Percentiles rank a stretch among this genome's conserved stretches.
These are phyloP conservation scores for Aspergillus cavernicola DNA, from an alignment of 495 filamentous ascomycete genomes.

Conservation along the genomic window DNA sequence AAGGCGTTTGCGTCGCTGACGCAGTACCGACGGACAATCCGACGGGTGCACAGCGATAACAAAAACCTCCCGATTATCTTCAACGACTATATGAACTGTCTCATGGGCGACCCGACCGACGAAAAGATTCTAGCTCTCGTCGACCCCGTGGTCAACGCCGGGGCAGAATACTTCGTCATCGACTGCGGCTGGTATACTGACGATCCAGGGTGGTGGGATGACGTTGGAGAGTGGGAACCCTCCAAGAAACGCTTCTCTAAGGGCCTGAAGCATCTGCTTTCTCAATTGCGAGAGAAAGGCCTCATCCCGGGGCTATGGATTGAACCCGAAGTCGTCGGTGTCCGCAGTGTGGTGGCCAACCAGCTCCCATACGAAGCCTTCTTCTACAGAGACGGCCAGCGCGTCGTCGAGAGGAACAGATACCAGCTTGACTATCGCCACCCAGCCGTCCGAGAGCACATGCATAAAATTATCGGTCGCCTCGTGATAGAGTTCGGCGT, in stretches of 20 bases:
- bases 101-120: slow-evolving; percentile 27
- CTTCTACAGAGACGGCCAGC: slow-evolving; percentile 17
- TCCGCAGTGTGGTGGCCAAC: slow-evolving; percentile 15
- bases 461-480: slow-evolving; percentile 14
- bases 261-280: slow-evolving; percentile 17
- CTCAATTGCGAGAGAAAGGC: slow-evolving; percentile 6
- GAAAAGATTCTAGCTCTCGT: slow-evolving; percentile 24
- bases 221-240: slow-evolving; percentile 27
- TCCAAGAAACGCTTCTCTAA: slow-evolving; percentile 24
- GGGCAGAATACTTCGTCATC: slow-evolving; percentile 27
- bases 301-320: slow-evolving; percentile 24
- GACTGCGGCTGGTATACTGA: slow-evolving; percentile 30
- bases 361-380: slow-evolving; percentile 18
- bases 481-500: slow-evolving; percentile 16
- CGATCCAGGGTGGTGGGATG: slow-evolving; percentile 26
- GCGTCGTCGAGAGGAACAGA: slow-evolving; percentile 19
- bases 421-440: slow-evolving; percentile 21
- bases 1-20: slow-evolving; percentile 20
- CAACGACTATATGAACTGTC: slow-evolving; percentile 31
- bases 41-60: slow-evolving; percentile 15
- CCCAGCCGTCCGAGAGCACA: slow-evolving; percentile 10
- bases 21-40: slow-evolving; percentile 19
- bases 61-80: slow-evolving; percentile 21
- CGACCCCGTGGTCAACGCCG: slow-evolving; percentile 9
- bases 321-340: slow-evolving; percentile 25